Conservation (phyloP, 2,329 filamentous ascomycete species). For the Reticulascus tulasneorum region DNA sequence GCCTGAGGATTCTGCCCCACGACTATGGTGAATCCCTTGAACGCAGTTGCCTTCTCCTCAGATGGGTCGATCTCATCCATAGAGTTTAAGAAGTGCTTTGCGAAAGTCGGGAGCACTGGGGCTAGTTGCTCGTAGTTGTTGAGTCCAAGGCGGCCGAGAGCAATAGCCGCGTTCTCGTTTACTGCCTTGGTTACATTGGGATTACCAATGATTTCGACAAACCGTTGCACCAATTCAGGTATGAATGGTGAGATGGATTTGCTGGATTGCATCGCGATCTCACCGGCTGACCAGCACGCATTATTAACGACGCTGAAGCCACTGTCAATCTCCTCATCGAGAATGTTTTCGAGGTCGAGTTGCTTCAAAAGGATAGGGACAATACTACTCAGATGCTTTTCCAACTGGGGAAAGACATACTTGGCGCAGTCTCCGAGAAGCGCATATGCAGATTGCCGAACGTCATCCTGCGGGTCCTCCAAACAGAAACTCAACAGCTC, state of each 20-base stretch:
- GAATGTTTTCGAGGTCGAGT: constrained; percentile 73
- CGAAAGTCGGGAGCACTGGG: constrained; percentile 74
- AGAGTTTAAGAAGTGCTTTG: constrained; percentile 72
- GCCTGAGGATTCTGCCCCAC: constrained; percentile 84
- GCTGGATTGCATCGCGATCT: constrained; percentile 79
- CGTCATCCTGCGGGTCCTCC: constrained; percentile 86
- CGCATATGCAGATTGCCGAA: constrained; percentile 93
- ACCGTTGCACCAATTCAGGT: constrained; percentile 69
- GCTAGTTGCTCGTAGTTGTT: constrained; percentile 73
- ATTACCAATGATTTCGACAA: constrained; percentile 80
- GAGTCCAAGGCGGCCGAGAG: constrained; percentile 81
- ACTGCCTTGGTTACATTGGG: constrained; percentile 81
- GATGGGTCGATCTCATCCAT: constrained; percentile 85
- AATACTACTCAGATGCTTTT: constrained; percentile 67
- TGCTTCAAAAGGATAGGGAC: constrained; percentile 82
- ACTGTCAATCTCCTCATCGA: constrained; percentile 77
- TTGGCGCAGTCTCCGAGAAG: constrained; percentile 92
- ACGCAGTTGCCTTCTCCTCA: constrained; percentile 90
- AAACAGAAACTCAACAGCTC: constrained; percentile 88
- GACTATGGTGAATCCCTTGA: constrained; percentile 83
- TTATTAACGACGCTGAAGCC: constrained; percentile 96
- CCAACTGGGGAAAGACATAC: constrained; percentile 80
- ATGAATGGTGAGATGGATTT: constrained; percentile 74
- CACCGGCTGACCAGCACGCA: constrained; percentile 93
- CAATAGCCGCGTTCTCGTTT: constrained; percentile 90